phyloP scores from a whole-genome alignment of 495 filamentous ascomycete genomes.

The Aspergillus bridgeri region DNA sequence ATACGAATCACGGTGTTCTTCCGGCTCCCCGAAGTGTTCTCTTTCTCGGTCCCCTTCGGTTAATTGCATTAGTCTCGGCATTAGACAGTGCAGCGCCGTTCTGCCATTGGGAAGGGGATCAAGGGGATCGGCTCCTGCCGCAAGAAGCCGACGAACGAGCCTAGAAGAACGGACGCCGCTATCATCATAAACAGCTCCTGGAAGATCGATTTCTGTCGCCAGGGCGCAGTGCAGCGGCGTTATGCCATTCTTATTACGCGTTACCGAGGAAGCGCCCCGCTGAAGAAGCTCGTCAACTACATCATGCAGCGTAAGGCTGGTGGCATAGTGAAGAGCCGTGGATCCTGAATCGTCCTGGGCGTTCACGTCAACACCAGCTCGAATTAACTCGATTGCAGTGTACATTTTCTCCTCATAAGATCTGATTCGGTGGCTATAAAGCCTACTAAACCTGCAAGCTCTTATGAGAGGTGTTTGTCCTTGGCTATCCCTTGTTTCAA shows the following conservation, averaged over 20 bases:
- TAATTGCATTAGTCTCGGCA: not conserved
- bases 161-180: not conserved
- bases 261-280: not conserved
- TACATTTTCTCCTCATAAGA: no score
- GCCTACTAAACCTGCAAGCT: not conserved
- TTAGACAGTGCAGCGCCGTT: conserved; percentile 6
- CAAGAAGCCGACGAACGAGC: not conserved
- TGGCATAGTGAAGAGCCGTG: conserved; percentile 24
- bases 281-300: not conserved
- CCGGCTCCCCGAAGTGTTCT: not conserved
- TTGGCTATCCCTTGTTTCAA: not conserved
- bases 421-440: no score
- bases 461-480: not conserved
- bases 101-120: not conserved
- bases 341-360: conserved; percentile 14
- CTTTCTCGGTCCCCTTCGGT: not conserved
- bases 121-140: not conserved
- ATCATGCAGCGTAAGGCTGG: conserved; percentile 5
- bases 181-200: not conserved
- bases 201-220: not conserved
- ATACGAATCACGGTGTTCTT: not conserved
- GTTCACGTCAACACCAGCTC: conserved; percentile 5
- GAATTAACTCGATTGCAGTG: not conserved
- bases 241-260: conserved; percentile 7
- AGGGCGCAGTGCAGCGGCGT: conserved; percentile 12